These are phyloP conservation scores for Eimeria mitis DNA, from an alignment of 169 alveolate species.

Conservation along the genomic window DNA sequence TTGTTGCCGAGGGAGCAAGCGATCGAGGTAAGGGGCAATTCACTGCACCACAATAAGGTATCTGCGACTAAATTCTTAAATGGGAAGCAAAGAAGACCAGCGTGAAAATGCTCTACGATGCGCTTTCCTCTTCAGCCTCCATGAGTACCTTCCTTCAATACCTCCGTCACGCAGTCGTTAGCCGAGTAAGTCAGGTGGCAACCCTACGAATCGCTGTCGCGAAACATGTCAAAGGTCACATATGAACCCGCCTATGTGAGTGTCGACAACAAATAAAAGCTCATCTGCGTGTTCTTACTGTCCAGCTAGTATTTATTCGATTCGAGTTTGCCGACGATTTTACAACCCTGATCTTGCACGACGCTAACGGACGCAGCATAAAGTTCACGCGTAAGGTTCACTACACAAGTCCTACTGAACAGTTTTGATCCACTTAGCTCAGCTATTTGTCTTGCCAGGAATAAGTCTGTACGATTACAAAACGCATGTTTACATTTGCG, in stretches of 20 bases:
- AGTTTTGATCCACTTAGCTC: not conserved
- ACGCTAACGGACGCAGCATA: constrained; percentile 53
- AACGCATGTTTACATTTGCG: not conserved
- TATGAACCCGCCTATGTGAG: not conserved
- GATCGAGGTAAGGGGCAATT: not conserved
- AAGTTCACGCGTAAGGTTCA: constrained; percentile 35
- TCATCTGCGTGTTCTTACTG: not conserved
- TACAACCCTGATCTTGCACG: constrained; percentile 12
- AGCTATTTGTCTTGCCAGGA: not conserved
- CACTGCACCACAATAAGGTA: not conserved
- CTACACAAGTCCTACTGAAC: not conserved
- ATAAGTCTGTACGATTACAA: not conserved
- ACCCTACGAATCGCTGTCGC: not conserved
- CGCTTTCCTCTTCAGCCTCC: constrained; percentile 13
- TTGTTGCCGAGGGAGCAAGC: constrained; percentile 25
- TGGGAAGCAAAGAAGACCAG: not conserved
- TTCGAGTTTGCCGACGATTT: constrained; percentile 44
- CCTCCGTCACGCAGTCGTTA: constrained; percentile 10
- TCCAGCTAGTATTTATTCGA: constrained; percentile 15
- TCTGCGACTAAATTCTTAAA: not conserved
- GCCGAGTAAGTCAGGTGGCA: constrained; percentile 5
- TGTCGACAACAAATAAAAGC: not conserved
- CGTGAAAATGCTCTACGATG: not conserved
- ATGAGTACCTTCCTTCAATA: not conserved
- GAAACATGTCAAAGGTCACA: not conserved